Evolutionary conservation across 805 yeast genomes (phyloP), one percentile per base, ranked within the genome.

Genomic region (Metschnikowia hibisci): DNA sequence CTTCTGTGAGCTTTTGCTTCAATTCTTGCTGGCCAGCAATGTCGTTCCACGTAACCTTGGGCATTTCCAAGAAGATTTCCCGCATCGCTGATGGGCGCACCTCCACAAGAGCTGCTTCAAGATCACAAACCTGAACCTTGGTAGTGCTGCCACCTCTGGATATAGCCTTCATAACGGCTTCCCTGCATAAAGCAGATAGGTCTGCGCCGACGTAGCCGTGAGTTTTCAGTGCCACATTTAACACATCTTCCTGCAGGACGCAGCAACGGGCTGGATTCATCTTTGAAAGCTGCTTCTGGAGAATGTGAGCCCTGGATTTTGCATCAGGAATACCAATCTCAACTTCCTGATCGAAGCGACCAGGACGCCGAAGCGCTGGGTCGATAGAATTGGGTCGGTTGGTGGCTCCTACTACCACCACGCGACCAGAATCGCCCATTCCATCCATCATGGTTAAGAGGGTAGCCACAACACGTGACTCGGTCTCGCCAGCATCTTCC

Each of bases 171-270:
- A 90, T 79, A 0, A 88, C 96, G 6, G 95, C 78, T 57, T 93
- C 99, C 39, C 97, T 71, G 47, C 90, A 81, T 16, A 93, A 69
- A 0, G 97, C 96, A 3, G 85, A 80, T 37, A 93, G 64, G 66
- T 93, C 99, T 0, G 98, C 96, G 36, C 99, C 99, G 2, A 93
- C 99, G 58, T 87, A 93, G 5, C 99, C 99, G 63, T 93, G 99
- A 0, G 98, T 90, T 56, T 80, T 83, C 4, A 78, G 62, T 0
- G 96, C 87, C 32, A 90, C 65, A 1, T 54, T 55, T n/a, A 65
- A 59, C n/a, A 90, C 75, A 30, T 86, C 83, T 0, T 70, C 80
- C 0, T 60, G 66, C 0, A 71, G 57, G 30, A 91, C 61, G 0
- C 64, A 65, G 53, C 81, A 82, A 36, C 67, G 69, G 5, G 54